Percentiles rank a stretch among this genome's conserved stretches.
phyloP scores from a whole-genome alignment of 1,284 basidiomycete species.

The Melanopsichium pennsylvanicum region DNA sequence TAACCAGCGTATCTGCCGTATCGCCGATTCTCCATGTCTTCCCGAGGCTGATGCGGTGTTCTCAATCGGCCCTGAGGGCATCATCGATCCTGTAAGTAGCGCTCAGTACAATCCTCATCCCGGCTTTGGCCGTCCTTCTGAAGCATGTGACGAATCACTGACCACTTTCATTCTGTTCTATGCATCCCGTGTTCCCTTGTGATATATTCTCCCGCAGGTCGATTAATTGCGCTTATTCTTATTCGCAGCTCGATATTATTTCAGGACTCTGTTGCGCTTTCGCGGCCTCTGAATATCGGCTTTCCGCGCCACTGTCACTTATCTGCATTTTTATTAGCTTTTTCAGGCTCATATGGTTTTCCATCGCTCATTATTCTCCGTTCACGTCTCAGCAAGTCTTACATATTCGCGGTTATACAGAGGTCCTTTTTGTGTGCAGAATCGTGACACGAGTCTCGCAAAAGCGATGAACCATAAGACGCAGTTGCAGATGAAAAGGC shows the following conservation, averaged over 20 bases:
- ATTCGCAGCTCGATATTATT: too few relatives aligned
- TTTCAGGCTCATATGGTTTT: not conserved
- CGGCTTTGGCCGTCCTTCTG: not conserved
- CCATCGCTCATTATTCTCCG: conserved; percentile 9
- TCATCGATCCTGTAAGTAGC: conserved; percentile 63
- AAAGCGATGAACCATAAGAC: too few relatives aligned
- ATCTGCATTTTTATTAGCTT: not conserved
- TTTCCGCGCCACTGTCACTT: not conserved
- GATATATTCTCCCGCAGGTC: not conserved
- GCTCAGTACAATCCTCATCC: too few relatives aligned
- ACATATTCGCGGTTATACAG: conserved; percentile 4
- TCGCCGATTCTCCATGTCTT: conserved; percentile 96
- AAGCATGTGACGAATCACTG: too few relatives aligned
- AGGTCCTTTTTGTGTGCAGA: too few relatives aligned
- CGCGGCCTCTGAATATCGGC: too few relatives aligned
- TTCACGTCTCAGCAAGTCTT: conserved; percentile 4
- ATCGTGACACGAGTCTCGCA: too few relatives aligned
- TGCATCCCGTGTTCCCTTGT: not conserved
- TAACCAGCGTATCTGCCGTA: conserved; percentile 91
- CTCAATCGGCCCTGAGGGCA: conserved; percentile 74
- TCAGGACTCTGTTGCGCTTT: too few relatives aligned
- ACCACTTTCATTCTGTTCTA: not conserved
- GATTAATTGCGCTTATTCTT: not conserved
- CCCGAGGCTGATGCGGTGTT: conserved; percentile 97
- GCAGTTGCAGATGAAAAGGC: too few relatives aligned